A percentile compares a stretch with the other conserved stretches of the same genome.
These are phyloP conservation scores for Sporothrix globosa DNA, from an alignment of 2,329 filamentous ascomycete genomes.

Conservation along the genomic window DNA sequence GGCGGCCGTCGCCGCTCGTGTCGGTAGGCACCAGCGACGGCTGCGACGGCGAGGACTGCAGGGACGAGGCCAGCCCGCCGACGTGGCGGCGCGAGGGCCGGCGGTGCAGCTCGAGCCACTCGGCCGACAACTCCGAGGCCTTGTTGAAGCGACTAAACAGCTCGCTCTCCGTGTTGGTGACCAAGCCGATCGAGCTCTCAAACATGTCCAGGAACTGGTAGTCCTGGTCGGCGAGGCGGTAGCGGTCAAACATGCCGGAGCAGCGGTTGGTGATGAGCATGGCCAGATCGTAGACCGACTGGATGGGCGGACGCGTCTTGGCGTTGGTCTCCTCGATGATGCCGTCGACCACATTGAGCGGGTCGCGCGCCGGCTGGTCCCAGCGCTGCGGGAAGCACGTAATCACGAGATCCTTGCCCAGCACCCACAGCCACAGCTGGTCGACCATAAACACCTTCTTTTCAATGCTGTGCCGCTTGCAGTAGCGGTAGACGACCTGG, in stretches of 20 bases:
- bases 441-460: constrained; percentile 70
- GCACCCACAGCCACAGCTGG: constrained; percentile 68
- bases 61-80: constrained; percentile 16
- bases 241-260: constrained; percentile 63
- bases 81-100: constrained; percentile 5
- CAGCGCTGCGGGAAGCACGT: constrained; percentile 62
- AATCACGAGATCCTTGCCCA: constrained; percentile 61
- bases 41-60: constrained; percentile 20
- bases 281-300: constrained; percentile 64
- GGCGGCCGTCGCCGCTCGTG: constrained; percentile 28
- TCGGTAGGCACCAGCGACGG: neutral
- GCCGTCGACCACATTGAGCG: constrained; percentile 64
- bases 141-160: constrained; percentile 63
- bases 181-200: constrained; percentile 61
- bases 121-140: constrained; percentile 60
- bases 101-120: constrained; percentile 54
- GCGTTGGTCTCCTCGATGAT: constrained; percentile 68
- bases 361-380: constrained; percentile 64
- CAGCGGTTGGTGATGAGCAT: constrained; percentile 64
- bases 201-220: constrained; percentile 71
- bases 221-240: constrained; percentile 60
- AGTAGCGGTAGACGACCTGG: constrained; percentile 66
- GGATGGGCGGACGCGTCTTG: constrained; percentile 62
- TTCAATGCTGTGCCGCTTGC: constrained; percentile 47
- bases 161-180: constrained; percentile 58